A percentile compares a stretch with the other conserved stretches of the same genome.
phyloP scores from a whole-genome alignment of 306 rosid genomes.

The Gastrolobium bilobum region DNA sequence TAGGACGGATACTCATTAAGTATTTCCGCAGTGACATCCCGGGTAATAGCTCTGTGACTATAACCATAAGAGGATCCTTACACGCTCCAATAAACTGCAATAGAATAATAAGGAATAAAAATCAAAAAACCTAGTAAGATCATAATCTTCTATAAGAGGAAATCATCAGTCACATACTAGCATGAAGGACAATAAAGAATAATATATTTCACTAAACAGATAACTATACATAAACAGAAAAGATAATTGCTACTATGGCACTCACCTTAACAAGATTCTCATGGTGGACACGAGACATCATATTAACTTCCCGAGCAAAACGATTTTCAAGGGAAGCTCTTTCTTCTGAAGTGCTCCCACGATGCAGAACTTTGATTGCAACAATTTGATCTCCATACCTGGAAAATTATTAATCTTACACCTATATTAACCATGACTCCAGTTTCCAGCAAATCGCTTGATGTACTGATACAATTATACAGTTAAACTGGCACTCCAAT shows the following conservation, averaged over 20 bases:
- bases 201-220: neutral
- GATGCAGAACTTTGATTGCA: constrained; percentile 89
- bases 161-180: constrained; percentile 15
- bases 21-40: constrained; percentile 96
- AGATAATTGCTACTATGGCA: constrained; percentile 30
- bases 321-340: constrained; percentile 86
- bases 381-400: constrained; percentile 87
- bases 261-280: constrained; percentile 92
- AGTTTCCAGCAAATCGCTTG: constrained; percentile 45
- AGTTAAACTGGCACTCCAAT: constrained; percentile 8
- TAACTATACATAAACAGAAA: constrained; percentile 9
- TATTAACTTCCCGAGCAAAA: constrained; percentile 90
- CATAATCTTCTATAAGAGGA: constrained; percentile 39
- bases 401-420: constrained; percentile 56
- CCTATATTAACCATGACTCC: constrained; percentile 48
- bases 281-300: constrained; percentile 98
- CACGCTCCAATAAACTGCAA: constrained; percentile 97
- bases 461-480: constrained; percentile 18
- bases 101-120: neutral
- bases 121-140: constrained; percentile 19
- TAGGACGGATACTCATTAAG: constrained; percentile 74
- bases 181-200: neutral
- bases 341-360: constrained; percentile 86
- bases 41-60: constrained; percentile 94
- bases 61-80: constrained; percentile 97